Evolutionary conservation across 345 rosid genomes (phyloP).

Genomic region (Gynandropsis gynandra): DNA sequence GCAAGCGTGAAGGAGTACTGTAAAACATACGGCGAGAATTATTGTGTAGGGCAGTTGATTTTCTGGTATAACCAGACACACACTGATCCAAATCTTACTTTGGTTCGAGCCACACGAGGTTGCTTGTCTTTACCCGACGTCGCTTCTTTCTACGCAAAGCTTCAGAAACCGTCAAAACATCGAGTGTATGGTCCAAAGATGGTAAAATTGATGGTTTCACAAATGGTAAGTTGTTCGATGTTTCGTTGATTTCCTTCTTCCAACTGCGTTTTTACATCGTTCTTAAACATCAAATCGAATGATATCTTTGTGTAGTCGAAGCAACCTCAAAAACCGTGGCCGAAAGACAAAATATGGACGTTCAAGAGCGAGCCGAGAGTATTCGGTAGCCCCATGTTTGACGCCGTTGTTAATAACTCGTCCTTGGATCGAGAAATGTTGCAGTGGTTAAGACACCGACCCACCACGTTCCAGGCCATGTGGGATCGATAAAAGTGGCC

Average conservation of each 20-base stretch:
- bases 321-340: conserved; percentile 88
- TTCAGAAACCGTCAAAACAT: conserved; percentile 71
- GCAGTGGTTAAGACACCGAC: conserved; percentile 87
- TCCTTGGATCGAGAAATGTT: conserved; percentile 71
- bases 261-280: neutral
- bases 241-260: neutral
- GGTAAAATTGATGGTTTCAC: conserved; percentile 57
- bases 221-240: conserved; percentile 53
- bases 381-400: conserved; percentile 93
- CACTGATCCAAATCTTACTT: conserved; percentile 65
- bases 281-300: neutral
- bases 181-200: conserved; percentile 83
- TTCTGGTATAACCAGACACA: conserved; percentile 93
- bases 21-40: conserved; percentile 87
- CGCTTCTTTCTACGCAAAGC: conserved; percentile 82
- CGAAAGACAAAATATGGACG: conserved; percentile 88
- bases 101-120: conserved; percentile 69
- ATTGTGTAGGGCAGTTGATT: conserved; percentile 92
- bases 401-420: conserved; percentile 46
- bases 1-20: conserved; percentile 59
- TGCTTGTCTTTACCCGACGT: conserved; percentile 84
- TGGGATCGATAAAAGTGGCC: conserved; percentile 47
- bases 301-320: conserved; percentile 49
- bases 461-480: conserved; percentile 53
- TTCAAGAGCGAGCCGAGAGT: conserved; percentile 51